These are phyloP conservation scores for Podila horticola DNA, from an alignment of 192 early-diverging fungal genomes.

Conservation along the genomic window DNA sequence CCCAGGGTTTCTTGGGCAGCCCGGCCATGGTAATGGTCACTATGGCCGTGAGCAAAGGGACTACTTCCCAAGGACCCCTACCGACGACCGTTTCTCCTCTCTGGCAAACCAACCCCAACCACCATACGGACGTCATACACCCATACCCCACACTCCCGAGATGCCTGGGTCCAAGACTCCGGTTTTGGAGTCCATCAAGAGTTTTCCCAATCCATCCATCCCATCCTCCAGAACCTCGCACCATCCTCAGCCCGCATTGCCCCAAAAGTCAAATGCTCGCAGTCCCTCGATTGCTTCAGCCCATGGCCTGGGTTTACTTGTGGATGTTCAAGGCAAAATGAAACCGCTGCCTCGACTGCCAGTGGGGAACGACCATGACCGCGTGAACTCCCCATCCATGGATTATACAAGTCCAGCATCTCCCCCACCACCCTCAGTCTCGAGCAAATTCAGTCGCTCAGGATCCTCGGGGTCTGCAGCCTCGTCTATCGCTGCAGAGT, in stretches of 20 bases:
- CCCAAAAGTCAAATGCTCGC: conserved; percentile 47
- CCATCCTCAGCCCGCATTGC: conserved; percentile 27
- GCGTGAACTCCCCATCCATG: neutral
- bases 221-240: conserved; percentile 17
- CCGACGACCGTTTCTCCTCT: neutral
- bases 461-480: conserved; percentile 41
- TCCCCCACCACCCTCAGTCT: conserved; percentile 12
- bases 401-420: neutral
- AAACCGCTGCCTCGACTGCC: neutral
- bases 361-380: neutral
- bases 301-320: conserved; percentile 35
- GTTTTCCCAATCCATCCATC: neutral
- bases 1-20: conserved; percentile 31
- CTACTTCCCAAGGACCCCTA: conserved; percentile 29
- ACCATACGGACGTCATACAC: neutral
- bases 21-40: conserved; percentile 31
- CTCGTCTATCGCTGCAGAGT: conserved; percentile 25
- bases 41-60: conserved; percentile 36
- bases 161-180: too few relatives aligned
- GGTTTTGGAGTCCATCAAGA: too few relatives aligned
- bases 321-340: conserved; percentile 16
- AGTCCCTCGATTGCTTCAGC: conserved; percentile 44
- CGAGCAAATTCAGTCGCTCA: conserved; percentile 32
- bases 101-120: neutral
- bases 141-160: neutral